Base-by-base conservation (phyloP, 108 stramenopile genomes). In the Chaetoceros muelleri region DNA sequence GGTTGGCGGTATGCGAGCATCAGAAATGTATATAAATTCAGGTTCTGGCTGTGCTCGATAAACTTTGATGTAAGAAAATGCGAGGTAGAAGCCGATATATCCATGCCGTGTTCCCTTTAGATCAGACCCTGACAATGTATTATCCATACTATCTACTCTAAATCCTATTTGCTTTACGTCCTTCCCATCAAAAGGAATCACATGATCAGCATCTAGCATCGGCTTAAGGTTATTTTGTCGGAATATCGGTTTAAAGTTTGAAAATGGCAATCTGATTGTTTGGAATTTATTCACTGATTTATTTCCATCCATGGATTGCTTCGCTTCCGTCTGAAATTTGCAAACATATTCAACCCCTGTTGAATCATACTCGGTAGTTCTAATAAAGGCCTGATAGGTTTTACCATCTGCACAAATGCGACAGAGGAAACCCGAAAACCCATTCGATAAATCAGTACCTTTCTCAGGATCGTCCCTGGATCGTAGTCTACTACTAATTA, bases 341-440 rank as follows among this genome's bases (percentile, higher is more conserved):
- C 81, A 82, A 44, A 90, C 85, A 65, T 86, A 90, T 50, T 90
- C 88, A 7, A 90, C 73, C 30, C 85, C 85, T 20, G 69, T 57
- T 27, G 64, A 55, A 57, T 90, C 82, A 65, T 80, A 90, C 8
- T 57, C 56, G 44, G 57, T 71, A 0, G 84, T 84, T 31, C 88
- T 55, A 0, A 84, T 66, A 67, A 90, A 86, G 2, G 75, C 76
- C 58, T 90, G 82, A 57, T 84, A 90, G 3, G 56, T 69, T n/a
- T 80, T 75, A 10, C 88, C 88, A 72, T 90, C 82, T 40, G 75
- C 64, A 64, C 81, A 79, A 1, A 84, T 46, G 3, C 88, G 78
- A 31, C 78, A 72, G 22, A 90, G 72, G 16, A 90, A 69, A 20
- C 88, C 88, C 46, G 69, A 84, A 77, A 86, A 90, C 23, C 80